Base-by-base conservation (phyloP, 2,329 filamentous ascomycete genomes). In the Hypocreales sp. region DNA sequence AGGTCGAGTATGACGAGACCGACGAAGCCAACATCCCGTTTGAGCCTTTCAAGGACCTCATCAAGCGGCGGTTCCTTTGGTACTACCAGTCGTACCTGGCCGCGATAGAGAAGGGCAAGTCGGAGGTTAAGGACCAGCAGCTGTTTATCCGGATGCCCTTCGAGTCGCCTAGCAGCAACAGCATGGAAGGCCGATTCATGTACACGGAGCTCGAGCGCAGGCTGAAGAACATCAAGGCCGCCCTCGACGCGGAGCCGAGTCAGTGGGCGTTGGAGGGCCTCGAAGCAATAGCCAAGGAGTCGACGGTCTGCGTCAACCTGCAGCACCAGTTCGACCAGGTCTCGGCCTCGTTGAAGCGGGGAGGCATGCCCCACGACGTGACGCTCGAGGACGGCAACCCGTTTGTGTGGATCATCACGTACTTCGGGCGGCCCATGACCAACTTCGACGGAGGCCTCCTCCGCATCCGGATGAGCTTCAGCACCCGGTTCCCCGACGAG, bases 41-140 rank as follows among this genome's bases (percentile, higher is more conserved):
- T 49, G 79, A 92, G 38, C 82, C 84, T 0, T 95, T 95, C 56
- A 77, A 74, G 38, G 87, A 95, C 44, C 61, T 93, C 5, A 81
- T 79, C 62, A 95, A 95, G 53, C 74, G 79, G 20, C 73, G 86
- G 2, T 94, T 95, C 46, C 59, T 95, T 10, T 95, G 90, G 90
- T 95, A 95, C 54, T 92, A 81, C 49, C 79, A 92, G 38, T 79
- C 79, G 4, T 95, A 95, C 45, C 58, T 90, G 14, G 58, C 66
- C 4, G 67, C 77, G 2, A 74, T 92, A 27, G 62, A 72, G 20
- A 64, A 72, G 33, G 79, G 75, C 16, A 67, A 62, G 40, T 50
- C 58, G 15, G 71, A 80, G 38, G 68, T 76, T 30, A 64, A 67
- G 34, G 71, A 77, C 33, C 67, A 70, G 3, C 56, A 70, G 20